Evolutionary conservation across 2,329 filamentous ascomycete genomes (phyloP), one percentile per base, ranked within the genome.

Genomic region (Thermomyces lanuginosus): DNA sequence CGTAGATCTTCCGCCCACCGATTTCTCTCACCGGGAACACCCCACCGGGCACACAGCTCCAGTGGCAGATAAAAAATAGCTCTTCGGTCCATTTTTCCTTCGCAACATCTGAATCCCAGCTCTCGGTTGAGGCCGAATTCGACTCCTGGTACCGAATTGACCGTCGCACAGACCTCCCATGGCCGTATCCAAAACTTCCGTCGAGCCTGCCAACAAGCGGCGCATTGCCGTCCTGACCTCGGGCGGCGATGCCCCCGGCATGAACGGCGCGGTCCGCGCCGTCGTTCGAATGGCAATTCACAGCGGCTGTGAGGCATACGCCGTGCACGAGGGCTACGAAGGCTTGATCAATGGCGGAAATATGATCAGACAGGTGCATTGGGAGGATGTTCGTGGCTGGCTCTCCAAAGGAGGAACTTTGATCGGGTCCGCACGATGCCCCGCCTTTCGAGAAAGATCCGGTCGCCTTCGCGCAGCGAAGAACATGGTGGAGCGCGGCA

Each of bases 311-410:
- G 78, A 84, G 42, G 67, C 77, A 34, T 89, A 70, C 44, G 80
- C 75, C 42, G 63, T 89, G 49, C 89, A 86, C 55, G 89, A 95
- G 55, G 89, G 89, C 34, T 98, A 98, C 58, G 83, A 95, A 48
- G 89, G 89, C 21, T 66, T 98, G 28, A 86, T 98, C 15, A 71
- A 78, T 40, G 89, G 86, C 41, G 83, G 82, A 24, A 67, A 83
- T 48, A 72, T 86, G 58, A 95, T 98, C 58, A 72, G 70, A 43
- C 69, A 80, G 58, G 81, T 92, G 71, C 60, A 70, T 26, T 95
- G 86, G 86, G 71, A 91, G 38, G 83, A 93, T 48, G 89, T 98
- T 30, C 76, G 89, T 43, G 86, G 89, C 44, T 98, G 78, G 66
- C 69, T 92, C 28, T 86, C 81, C 16, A 83, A 92, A 50, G 89